Percentiles rank a stretch among this genome's conserved stretches.
Conservation (phyloP, 768 basidiomycete species). For the Leccinellum albellum region DNA sequence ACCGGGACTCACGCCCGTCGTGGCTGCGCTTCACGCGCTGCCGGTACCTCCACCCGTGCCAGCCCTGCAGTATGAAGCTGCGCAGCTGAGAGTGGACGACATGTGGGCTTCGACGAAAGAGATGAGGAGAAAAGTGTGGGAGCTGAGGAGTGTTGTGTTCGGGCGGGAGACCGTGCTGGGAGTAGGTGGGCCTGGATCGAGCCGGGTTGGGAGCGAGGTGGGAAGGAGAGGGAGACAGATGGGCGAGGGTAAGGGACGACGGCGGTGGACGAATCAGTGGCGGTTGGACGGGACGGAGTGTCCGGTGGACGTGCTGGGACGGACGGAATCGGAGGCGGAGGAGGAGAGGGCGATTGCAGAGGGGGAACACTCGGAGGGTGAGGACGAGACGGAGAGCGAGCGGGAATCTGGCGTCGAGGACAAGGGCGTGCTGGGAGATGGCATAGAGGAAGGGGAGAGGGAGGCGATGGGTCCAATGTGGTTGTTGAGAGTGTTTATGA, state of each 20-base stretch:
- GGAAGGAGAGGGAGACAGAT: constrained; percentile 28
- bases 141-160: constrained; percentile 64
- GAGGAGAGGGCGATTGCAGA: constrained; percentile 49
- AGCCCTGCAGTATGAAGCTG: constrained; percentile 65
- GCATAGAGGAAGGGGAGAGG: constrained; percentile 39
- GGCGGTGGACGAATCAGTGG: constrained; percentile 46
- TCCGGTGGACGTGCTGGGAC: constrained; percentile 62
- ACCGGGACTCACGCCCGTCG: constrained; percentile 24
- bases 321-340: constrained; percentile 74
- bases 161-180: constrained; percentile 50
- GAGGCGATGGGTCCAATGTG: constrained; percentile 72
- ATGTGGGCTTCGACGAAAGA: constrained; percentile 65
- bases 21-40: constrained; percentile 33
- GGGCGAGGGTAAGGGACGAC: constrained; percentile 52
- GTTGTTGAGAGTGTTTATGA: constrained; percentile 72
- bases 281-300: constrained; percentile 59
- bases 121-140: constrained; percentile 60
- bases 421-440: constrained; percentile 11
- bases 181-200: constrained; percentile 23
- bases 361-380: constrained; percentile 29
- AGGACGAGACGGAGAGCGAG: constrained; percentile 30
- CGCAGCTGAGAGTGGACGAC: constrained; percentile 61
- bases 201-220: constrained; percentile 57
- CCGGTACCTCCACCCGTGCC: constrained; percentile 25
- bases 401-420: constrained; percentile 23